Base-by-base conservation (phyloP, 2,329 filamentous ascomycete species). In the Parastagonospora avenae region DNA sequence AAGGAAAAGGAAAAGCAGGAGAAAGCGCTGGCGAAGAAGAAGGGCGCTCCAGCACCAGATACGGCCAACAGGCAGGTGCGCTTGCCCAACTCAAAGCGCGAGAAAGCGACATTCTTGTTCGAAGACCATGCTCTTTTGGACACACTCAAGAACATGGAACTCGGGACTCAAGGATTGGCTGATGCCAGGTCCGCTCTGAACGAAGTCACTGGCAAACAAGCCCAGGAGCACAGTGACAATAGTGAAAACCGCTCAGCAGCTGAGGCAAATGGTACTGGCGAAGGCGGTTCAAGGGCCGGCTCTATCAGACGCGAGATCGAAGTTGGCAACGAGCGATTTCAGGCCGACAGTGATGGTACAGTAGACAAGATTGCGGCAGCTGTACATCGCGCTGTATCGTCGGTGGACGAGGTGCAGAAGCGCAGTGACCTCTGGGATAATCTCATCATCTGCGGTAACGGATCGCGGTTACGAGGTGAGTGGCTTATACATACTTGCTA, bases 361-460 rank as follows among this genome's bases (percentile, higher is more conserved):
- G 83, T 97, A 37, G 91, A 96, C 68, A 86, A 86, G 48, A 91
- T 99, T 56, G 90, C 90, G 19, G 87, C 88, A 47, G 86, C 90
- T 33, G 88, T 97, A 59, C 92, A 96, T 74, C 85, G 88, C 50
- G 87, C 91, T 1, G 86, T 97, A 45, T 87, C 92, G 62, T 85
- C 86, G 31, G 90, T 96, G 19, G 87, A 91, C 39, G 92, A 96
- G 56, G 85, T 91, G 59, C 88, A 89, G 64, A 92, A 92, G 79
- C 86, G 94, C 38, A 87, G 90, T 31, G 83, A 89, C 31, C 88
- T 95, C 57, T 99, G 94, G 94, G 93, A 97, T 64, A 90, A 89
- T 54, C 76, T 99, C 45, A 88, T 96, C 60, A 89, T 99, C 48
- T 89, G 96, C 45, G 94, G 94, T 62, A 96, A 96, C 67, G 94